Evolutionary conservation across 2,329 filamentous ascomycete genomes (phyloP).

Genomic region (Chrysosporium keratinophilum): DNA sequence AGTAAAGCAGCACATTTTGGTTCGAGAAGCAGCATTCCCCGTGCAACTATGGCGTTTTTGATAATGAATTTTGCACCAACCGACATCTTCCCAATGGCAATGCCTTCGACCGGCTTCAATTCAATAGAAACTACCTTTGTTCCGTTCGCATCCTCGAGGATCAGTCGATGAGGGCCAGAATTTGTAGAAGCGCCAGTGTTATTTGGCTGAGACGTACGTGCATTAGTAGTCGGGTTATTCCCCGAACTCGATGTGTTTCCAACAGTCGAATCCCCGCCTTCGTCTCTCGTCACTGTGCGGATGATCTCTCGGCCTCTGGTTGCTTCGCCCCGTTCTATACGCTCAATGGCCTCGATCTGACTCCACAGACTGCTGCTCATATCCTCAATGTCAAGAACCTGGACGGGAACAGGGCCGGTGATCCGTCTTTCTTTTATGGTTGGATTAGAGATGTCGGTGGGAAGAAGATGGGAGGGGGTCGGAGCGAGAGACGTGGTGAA

Average conservation of each 20-base stretch:
- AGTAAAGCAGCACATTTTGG: conserved; percentile 57
- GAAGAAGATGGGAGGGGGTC: conserved; percentile 43
- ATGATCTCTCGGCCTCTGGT: conserved; percentile 69
- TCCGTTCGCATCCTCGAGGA: conserved; percentile 70
- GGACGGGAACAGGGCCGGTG: conserved; percentile 56
- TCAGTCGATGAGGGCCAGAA: conserved; percentile 61
- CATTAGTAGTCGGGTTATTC: conserved; percentile 14
- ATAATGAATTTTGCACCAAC: conserved; percentile 80
- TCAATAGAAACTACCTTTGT: conserved; percentile 63
- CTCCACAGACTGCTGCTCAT: conserved; percentile 70
- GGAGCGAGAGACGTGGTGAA: conserved; percentile 51
- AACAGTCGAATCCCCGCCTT: conserved; percentile 23
- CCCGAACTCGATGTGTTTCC: conserved; percentile 1
- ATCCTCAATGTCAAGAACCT: conserved; percentile 80
- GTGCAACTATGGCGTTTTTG: conserved; percentile 52
- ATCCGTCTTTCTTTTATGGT: conserved; percentile 49
- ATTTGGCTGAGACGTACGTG: background rate
- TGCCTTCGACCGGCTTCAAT: conserved; percentile 52
- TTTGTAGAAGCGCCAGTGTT: conserved; percentile 11
- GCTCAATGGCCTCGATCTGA: conserved; percentile 63
- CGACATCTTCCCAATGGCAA: conserved; percentile 49
- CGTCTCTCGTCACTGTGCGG: conserved; percentile 52
- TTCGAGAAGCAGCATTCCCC: conserved; percentile 70
- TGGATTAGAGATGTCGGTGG: conserved; percentile 47
- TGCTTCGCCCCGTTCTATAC: conserved; percentile 42